Conservation (phyloP, 768 basidiomycete species). For the Tephrocybe sp. region DNA sequence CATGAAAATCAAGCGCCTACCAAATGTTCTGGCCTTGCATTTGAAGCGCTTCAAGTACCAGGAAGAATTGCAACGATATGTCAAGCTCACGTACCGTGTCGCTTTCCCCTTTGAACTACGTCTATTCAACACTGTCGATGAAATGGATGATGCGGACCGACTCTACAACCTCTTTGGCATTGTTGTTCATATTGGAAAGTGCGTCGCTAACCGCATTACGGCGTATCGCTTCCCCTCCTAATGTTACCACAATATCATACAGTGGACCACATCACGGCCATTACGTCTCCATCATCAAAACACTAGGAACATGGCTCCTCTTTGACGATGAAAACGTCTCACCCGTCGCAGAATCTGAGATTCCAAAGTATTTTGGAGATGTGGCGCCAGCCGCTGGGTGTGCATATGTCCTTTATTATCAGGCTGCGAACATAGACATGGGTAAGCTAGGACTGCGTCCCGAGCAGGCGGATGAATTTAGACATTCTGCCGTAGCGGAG, state of each 20-base stretch:
- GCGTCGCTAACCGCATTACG: constrained; percentile 33
- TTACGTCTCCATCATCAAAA: constrained; percentile 94
- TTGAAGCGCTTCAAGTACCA: constrained; percentile 99
- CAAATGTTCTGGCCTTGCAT: constrained; percentile 93
- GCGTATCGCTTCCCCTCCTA: background rate
- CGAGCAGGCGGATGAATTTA: constrained; percentile 6
- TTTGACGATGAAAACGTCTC: constrained; percentile 97
- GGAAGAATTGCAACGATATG: constrained; percentile 85
- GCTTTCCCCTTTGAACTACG: constrained; percentile 95
- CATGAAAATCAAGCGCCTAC: constrained; percentile 98
- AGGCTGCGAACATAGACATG: constrained; percentile 85
- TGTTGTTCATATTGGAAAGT: constrained; percentile 99
- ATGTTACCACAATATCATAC: constrained; percentile 13
- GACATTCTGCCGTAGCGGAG: background rate
- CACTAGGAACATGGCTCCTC: constrained; percentile 80
- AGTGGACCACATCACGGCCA: constrained; percentile 99
- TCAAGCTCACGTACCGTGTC: constrained; percentile 95
- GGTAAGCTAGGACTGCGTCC: constrained; percentile 64
- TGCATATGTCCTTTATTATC: constrained; percentile 97
- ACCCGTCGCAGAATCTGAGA: constrained; percentile 84
- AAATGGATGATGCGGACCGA: constrained; percentile 86
- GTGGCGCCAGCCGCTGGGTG: constrained; percentile 66
- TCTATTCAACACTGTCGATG: constrained; percentile 96
- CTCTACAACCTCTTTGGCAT: constrained; percentile 94
- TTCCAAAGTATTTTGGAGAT: constrained; percentile 94